Percentiles rank a stretch among this genome's conserved stretches.
Conservation (phyloP, 2,329 filamentous ascomycete species). For the Pseudofabraea citricarpa region DNA sequence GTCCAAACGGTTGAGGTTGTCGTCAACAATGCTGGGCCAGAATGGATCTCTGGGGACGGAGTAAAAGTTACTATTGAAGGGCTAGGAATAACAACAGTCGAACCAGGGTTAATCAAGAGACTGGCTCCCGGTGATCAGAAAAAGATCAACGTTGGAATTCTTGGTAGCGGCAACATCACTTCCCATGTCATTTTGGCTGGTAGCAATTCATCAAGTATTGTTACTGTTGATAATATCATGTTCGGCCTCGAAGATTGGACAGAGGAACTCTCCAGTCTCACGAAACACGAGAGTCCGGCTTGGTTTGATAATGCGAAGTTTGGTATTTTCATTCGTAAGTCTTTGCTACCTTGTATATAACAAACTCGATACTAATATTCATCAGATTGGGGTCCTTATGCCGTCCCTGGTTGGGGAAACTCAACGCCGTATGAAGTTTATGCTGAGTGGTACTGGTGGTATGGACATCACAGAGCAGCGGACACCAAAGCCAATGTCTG, state of each 20-base stretch:
- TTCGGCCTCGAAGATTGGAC: conserved; percentile 34
- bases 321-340: conserved; percentile 49
- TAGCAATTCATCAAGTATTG: conserved; percentile 7
- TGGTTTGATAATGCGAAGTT: conserved; percentile 54
- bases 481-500: conserved; percentile 37
- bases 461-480: conserved; percentile 35
- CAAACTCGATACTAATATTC: neutral
- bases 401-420: conserved; percentile 48
- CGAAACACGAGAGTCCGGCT: conserved; percentile 38
- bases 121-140: conserved; percentile 41
- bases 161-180: conserved; percentile 20
- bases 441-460: conserved; percentile 45
- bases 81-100: conserved; percentile 37
- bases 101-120: conserved; percentile 32
- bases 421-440: conserved; percentile 30
- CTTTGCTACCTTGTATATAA: neutral
- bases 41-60: conserved; percentile 30
- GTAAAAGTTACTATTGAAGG: conserved; percentile 28
- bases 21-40: conserved; percentile 31
- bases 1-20: conserved; percentile 37
- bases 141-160: conserved; percentile 31
- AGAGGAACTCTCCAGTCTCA: conserved; percentile 30
- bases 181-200: conserved; percentile 19
- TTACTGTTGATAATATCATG: conserved; percentile 16
- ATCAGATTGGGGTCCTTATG: conserved; percentile 47